phyloP scores from a whole-genome alignment of 768 basidiomycete species.

The Dioszegia crocea region DNA sequence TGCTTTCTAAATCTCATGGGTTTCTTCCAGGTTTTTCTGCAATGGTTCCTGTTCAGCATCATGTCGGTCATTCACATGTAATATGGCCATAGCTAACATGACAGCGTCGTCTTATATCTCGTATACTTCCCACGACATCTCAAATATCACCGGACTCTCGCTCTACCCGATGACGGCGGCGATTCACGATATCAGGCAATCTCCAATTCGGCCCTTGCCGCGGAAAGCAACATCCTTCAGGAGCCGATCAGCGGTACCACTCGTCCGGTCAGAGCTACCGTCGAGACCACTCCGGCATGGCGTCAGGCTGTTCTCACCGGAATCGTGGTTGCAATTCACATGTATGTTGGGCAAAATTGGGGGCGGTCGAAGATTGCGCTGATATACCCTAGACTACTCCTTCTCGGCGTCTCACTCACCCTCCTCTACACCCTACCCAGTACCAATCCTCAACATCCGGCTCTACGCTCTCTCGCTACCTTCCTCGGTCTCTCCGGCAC shows the following conservation, averaged over 20 bases:
- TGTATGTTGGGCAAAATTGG: constrained; percentile 57
- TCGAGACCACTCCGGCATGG: constrained; percentile 66
- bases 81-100: constrained; percentile 1
- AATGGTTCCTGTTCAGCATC: constrained; percentile 77
- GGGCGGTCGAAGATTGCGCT: background rate
- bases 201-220: background rate
- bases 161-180: constrained; percentile 15
- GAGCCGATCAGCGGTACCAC: constrained; percentile 7
- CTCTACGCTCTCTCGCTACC: constrained; percentile 66
- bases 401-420: constrained; percentile 59
- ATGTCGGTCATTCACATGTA: constrained; percentile 55
- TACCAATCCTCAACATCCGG: constrained; percentile 44
- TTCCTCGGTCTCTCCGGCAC: constrained; percentile 81
- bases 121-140: constrained; percentile 81
- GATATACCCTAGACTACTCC: constrained; percentile 1
- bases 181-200: constrained; percentile 5
- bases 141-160: constrained; percentile 57
- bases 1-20: constrained; percentile 80
- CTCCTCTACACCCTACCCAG: constrained; percentile 56
- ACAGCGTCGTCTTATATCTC: constrained; percentile 82
- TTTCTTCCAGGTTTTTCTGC: constrained; percentile 70
- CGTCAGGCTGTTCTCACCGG: constrained; percentile 69
- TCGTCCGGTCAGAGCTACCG: constrained; percentile 18
- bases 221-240: constrained; percentile 3
- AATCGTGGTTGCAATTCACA: constrained; percentile 65